A percentile compares a stretch with the other conserved stretches of the same genome.
These are phyloP conservation scores for Dissophora globulifera DNA, from an alignment of 192 early-diverging fungal genomes.

Conservation along the genomic window DNA sequence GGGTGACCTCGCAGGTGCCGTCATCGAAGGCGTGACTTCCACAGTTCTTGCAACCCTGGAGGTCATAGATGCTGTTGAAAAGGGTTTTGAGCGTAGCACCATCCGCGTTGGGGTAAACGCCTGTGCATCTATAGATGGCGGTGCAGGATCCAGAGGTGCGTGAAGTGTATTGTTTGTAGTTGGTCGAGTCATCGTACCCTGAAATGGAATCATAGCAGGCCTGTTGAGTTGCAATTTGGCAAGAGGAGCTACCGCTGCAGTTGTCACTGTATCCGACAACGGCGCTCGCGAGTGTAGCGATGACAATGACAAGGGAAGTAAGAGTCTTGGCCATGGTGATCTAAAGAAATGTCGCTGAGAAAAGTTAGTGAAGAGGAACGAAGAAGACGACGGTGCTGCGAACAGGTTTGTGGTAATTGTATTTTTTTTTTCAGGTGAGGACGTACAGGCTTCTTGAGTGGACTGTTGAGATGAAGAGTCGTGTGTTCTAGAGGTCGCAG, in stretches of 20 bases:
- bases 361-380: too few species aligned
- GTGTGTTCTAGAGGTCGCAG: too few species aligned
- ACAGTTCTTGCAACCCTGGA: constrained; percentile 48
- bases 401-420: too few species aligned
- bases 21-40: constrained; percentile 48
- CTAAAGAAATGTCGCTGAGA: too few species aligned
- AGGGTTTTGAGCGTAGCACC: constrained; percentile 29
- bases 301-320: constrained; percentile 8
- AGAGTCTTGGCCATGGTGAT: constrained; percentile 32
- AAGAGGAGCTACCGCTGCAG: constrained; percentile 20
- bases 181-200: constrained; percentile 28
- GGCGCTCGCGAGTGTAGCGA: constrained; percentile 8
- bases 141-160: constrained; percentile 34
- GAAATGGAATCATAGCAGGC: constrained; percentile 18
- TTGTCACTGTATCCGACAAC: constrained; percentile 16
- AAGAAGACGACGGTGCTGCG: too few species aligned
- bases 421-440: too few species aligned
- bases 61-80: constrained; percentile 27
- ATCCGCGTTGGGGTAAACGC: constrained; percentile 13
- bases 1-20: constrained; percentile 38
- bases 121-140: constrained; percentile 27
- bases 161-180: constrained; percentile 23
- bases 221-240: constrained; percentile 16
- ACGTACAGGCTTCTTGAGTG: too few species aligned
- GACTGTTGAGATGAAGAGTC: too few species aligned